Evolutionary conservation across 768 basidiomycete genomes (phyloP), one percentile per base, ranked within the genome.

Genomic region (Rhodosporidiobolus sp.): DNA sequence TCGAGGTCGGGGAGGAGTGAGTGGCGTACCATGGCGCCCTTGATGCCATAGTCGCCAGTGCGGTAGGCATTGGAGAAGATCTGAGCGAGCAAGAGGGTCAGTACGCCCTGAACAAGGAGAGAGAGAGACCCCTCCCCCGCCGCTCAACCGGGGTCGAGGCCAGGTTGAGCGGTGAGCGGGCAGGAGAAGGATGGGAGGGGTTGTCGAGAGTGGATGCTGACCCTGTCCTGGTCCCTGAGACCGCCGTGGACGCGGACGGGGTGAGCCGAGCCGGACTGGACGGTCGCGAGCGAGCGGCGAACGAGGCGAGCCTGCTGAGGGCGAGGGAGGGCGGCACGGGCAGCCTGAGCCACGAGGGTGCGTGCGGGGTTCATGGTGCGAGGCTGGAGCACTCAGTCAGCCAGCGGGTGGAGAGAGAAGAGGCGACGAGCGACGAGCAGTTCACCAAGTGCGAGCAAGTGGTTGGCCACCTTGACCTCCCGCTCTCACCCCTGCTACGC

Each of bases 41-140:
- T 97, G 62, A 99, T 81, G 22, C 92, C 89, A 80, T 92, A 90
- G 79, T 98, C 95, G 80, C 94, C 92, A 69, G 86, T 86, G 79
- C 86, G 89, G 79, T 89, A 95, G 2, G 87, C 87, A 81, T 96
- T 98, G 52, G 91, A 94, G 79, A 98, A 76, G 65, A 75, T 70
- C 32, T 49, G 62, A 16, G 26, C 8, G 50, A n/a, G 24, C n/a
- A 8, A 11, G 50, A n/a, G 38, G 38, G 38, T 43, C 38, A 43
- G 38, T 43, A 14, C 8, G 38, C 14, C 8, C 14, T 43, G 38
- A 7, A 14, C 38, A 7, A 43, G 38, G 7, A 7, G 38, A 43
- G 38, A 7, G 38, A 43, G 38, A 7, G 7, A 14, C 38, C 38
- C 38, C 38, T 43, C 38, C 38, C 38, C 38, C n/a, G n/a, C n/a